These are phyloP conservation scores for Eucalyptus sp. DNA, from an alignment of 345 rosid species.

Conservation along the genomic window DNA sequence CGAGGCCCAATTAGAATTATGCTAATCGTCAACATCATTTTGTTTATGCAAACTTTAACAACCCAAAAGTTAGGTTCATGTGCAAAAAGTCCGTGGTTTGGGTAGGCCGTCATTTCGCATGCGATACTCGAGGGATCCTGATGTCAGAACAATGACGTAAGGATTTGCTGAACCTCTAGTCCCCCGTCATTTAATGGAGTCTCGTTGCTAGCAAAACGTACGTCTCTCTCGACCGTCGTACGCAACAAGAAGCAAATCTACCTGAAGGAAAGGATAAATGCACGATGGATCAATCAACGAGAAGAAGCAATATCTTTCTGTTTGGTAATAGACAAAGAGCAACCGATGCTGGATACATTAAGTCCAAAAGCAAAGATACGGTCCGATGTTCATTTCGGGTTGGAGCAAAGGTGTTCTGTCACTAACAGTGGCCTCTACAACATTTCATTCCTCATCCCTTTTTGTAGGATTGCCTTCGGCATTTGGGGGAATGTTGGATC, in stretches of 20 bases:
- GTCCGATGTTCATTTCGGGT: background rate
- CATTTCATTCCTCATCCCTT: background rate
- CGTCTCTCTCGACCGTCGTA: background rate
- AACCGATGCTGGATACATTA: background rate
- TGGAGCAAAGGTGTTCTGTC: background rate
- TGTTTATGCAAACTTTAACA: background rate
- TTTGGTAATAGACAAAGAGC: background rate
- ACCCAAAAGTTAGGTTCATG: background rate
- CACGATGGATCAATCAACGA: background rate
- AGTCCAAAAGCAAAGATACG: background rate
- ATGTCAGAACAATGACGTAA: background rate
- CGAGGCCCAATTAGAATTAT: background rate
- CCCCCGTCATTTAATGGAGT: background rate
- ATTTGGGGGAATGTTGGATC: background rate
- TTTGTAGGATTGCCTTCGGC: background rate
- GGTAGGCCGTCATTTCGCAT: background rate
- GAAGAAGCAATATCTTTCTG: background rate
- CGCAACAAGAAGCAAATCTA: background rate
- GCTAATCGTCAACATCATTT: background rate
- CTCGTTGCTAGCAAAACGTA: background rate
- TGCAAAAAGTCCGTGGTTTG: background rate
- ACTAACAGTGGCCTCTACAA: background rate
- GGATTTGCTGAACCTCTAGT: background rate
- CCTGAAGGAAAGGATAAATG: background rate
- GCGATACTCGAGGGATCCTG: background rate